Evolutionary conservation across 495 filamentous ascomycete species (phyloP), one percentile per base, ranked within the genome.

Genomic region (Aspergillus affinis): DNA sequence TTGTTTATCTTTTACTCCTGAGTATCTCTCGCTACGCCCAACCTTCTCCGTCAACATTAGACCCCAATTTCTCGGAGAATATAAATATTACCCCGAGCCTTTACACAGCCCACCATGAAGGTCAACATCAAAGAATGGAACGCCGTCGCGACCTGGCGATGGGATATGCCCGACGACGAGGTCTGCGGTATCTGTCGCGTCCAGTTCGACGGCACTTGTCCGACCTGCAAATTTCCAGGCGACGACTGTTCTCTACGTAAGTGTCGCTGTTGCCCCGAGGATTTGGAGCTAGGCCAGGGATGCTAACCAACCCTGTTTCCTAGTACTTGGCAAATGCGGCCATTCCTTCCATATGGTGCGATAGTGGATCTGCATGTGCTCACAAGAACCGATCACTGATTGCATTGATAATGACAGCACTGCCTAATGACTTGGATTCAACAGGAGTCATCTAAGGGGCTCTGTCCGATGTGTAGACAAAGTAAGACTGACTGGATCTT

Each of bases 151-250:
- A 90, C 91, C 29, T 99, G 94, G 94, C 85, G 90, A 59, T 99
- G 94, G 94, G 92, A 98, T 70, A 91, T 97, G 69, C 91, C 94
- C 48, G 92, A 96, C 65, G 94, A 98, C 77, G 94, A 99, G 65
- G 91, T 98, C 59, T 99, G 94, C 65, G 94, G 94, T 59, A 99
- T 99, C 76, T 99, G 94, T 80, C 93, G 93, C 69, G 90, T 95
- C 27, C 91, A 96, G 70, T 99, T 97, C 72, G 94, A 99, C 69
- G 92, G 92, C 23, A 97, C 94, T 12, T 99, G 94, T 76, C 92
- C 93, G 21, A 93, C 92, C 55, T 99, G 94, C 86, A 96, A 96
- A 82, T 97, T 90, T 70, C 94, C 94, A 18, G 94, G 94, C 23
- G 94, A 99, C 68, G 93, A 97, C 67, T 99, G 94, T 76, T 86